These are phyloP conservation scores for Sicyos edulis DNA, from an alignment of 306 rosid species.

Conservation along the genomic window DNA sequence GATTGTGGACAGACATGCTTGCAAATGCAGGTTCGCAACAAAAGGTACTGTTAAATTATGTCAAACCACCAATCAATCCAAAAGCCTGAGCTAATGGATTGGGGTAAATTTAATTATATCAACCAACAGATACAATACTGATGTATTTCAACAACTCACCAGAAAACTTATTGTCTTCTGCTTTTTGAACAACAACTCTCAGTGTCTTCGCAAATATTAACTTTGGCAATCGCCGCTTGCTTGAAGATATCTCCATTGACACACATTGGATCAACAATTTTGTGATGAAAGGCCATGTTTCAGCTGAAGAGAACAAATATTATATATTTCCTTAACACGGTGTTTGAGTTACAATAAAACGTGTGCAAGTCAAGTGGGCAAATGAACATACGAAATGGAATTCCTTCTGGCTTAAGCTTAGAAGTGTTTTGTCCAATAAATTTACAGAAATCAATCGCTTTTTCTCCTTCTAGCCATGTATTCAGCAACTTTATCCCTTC, in stretches of 20 bases:
- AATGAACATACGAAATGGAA: slow-evolving; percentile 53
- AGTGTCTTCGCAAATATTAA: slow-evolving; percentile 72
- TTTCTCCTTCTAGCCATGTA: slow-evolving; percentile 92
- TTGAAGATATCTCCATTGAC: slow-evolving; percentile 65
- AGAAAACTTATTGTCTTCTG: slow-evolving; percentile 62
- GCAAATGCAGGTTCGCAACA: background rate
- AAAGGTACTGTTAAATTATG: too few species aligned
- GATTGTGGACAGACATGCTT: background rate
- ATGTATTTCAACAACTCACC: slow-evolving; percentile 37
- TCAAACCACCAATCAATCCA: too few species aligned
- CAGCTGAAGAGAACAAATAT: slow-evolving; percentile 51
- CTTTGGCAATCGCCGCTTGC: slow-evolving; percentile 64
- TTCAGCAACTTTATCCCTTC: slow-evolving; percentile 79
- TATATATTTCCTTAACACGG: background rate
- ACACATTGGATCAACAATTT: slow-evolving; percentile 58
- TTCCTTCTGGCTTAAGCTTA: slow-evolving; percentile 61
- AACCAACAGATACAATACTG: too few species aligned
- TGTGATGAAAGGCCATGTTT: slow-evolving; percentile 86
- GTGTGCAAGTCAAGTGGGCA: background rate
- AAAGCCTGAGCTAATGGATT: too few species aligned
- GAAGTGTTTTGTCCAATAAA: slow-evolving; percentile 60
- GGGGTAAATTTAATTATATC: too few species aligned
- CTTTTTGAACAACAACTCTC: slow-evolving; percentile 63
- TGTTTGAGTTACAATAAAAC: background rate
- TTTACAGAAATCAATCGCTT: slow-evolving; percentile 54